phyloP scores from a whole-genome alignment of 129 eudicot species.

The Lactuca sativa region DNA sequence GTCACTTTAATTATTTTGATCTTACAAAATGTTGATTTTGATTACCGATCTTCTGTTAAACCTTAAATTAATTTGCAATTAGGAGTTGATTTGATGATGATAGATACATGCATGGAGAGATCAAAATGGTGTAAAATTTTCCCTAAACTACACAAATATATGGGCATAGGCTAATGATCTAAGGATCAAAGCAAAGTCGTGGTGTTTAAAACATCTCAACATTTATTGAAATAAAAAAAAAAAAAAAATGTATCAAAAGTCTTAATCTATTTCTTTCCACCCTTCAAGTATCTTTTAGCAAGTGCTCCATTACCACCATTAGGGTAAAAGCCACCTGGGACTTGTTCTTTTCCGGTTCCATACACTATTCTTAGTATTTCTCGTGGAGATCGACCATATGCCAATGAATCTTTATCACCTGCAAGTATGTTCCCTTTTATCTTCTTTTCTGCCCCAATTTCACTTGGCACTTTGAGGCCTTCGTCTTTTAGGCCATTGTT shows the following conservation, averaged over 20 bases:
- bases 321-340: conserved; percentile 37
- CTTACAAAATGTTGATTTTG: no score
- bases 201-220: no score
- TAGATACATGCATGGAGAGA: no score
- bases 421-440: conserved; percentile 56
- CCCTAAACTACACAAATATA: no score
- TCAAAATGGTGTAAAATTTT: no score
- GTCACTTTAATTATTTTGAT: no score
- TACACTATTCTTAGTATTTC: conserved; percentile 38
- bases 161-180: no score
- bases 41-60: no score
- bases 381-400: conserved; percentile 32
- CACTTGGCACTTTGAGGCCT: conserved; percentile 48
- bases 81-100: no score
- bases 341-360: conserved; percentile 25
- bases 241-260: background rate
- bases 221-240: conserved; percentile 4
- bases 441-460: conserved; percentile 52
- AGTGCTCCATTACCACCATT: conserved; percentile 26
- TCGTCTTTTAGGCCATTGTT: conserved; percentile 53
- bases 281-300: conserved; percentile 18
- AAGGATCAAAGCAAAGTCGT: no score
- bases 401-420: conserved; percentile 41
- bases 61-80: no score
- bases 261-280: background rate